Evolutionary conservation across 1,139 yeast genomes (phyloP).

Genomic region (Sugiyamaella neomexicana): DNA sequence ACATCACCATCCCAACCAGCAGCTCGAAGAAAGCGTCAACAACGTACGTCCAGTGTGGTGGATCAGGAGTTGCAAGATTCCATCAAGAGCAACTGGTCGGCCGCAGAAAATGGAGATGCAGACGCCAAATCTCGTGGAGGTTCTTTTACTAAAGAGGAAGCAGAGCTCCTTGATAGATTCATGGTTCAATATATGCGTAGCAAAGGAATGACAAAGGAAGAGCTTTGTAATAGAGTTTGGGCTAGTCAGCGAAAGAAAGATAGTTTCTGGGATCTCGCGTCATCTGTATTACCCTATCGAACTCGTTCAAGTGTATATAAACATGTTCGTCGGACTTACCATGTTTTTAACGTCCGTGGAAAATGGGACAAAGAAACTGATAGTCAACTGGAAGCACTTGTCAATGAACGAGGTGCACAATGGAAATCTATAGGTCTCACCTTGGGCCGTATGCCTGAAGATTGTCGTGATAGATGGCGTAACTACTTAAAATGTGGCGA

Average conservation of each 20-base stretch:
- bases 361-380: conserved; percentile 88
- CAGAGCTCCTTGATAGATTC: conserved; percentile 67
- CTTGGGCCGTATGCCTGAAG: conserved; percentile 95
- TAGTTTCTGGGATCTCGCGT: conserved; percentile 81
- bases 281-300: conserved; percentile 76
- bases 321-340: conserved; percentile 87
- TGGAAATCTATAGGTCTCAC: conserved; percentile 81
- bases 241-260: conserved; percentile 79
- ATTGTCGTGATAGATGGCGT: conserved; percentile 94
- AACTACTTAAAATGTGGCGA: conserved; percentile 89
- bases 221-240: conserved; percentile 85
- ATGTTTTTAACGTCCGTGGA: conserved; percentile 81
- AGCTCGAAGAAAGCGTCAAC: not conserved
- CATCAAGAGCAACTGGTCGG: conserved; percentile 16
- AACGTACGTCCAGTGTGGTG: not conserved
- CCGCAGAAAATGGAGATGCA: conserved; percentile 36
- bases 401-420: conserved; percentile 68
- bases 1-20: conserved; percentile 6
- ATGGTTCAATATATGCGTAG: conserved; percentile 65
- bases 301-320: conserved; percentile 87
- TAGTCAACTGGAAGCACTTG: conserved; percentile 58
- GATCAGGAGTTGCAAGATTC: conserved; percentile 17
- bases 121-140: conserved; percentile 38
- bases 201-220: conserved; percentile 60
- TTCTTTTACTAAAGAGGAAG: conserved; percentile 63